Evolutionary conservation across 208 protist genomes (phyloP).

Genomic region (Crithidia fasciculata): DNA sequence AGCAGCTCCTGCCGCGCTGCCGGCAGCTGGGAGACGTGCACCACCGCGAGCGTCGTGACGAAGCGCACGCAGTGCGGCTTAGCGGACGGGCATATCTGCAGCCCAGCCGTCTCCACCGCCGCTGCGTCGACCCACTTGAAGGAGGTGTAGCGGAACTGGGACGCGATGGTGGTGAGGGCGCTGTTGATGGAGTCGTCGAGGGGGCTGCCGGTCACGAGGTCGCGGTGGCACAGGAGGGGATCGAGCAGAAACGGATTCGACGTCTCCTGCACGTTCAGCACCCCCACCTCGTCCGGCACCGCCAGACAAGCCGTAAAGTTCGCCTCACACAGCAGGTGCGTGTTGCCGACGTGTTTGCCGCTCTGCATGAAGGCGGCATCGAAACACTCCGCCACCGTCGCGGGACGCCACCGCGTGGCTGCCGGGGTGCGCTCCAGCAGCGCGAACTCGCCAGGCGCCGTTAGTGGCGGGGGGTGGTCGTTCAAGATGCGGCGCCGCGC

Average conservation of each 20-base stretch:
- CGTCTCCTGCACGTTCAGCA: slow-evolving; percentile 84
- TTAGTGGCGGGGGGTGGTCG: slow-evolving; percentile 22
- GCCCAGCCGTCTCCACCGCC: neutral
- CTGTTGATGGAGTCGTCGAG: slow-evolving; percentile 42
- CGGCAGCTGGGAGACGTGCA: slow-evolving; percentile 69
- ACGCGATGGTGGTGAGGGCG: slow-evolving; percentile 74
- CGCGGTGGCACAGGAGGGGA: slow-evolving; percentile 46
- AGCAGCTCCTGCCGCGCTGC: slow-evolving; percentile 36
- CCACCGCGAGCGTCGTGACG: slow-evolving; percentile 38
- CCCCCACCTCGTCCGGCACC: slow-evolving; percentile 19
- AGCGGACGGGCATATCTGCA: slow-evolving; percentile 13
- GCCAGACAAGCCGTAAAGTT: neutral
- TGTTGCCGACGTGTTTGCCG: neutral
- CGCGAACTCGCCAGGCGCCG: slow-evolving; percentile 13
- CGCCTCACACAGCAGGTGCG: slow-evolving; percentile 30
- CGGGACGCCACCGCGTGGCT: slow-evolving; percentile 28
- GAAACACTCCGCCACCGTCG: slow-evolving; percentile 40
- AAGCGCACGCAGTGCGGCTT: slow-evolving; percentile 50
- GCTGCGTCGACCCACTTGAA: slow-evolving; percentile 61
- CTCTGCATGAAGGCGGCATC: slow-evolving; percentile 37
- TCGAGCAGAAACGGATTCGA: slow-evolving; percentile 83
- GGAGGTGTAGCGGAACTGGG: slow-evolving; percentile 79
- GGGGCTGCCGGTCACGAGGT: slow-evolving; percentile 35
- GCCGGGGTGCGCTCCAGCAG: slow-evolving; percentile 21
- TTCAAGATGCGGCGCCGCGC: slow-evolving; percentile 16